phyloP scores from a whole-genome alignment of 257 asterid genomes.

The Striga asiatica region DNA sequence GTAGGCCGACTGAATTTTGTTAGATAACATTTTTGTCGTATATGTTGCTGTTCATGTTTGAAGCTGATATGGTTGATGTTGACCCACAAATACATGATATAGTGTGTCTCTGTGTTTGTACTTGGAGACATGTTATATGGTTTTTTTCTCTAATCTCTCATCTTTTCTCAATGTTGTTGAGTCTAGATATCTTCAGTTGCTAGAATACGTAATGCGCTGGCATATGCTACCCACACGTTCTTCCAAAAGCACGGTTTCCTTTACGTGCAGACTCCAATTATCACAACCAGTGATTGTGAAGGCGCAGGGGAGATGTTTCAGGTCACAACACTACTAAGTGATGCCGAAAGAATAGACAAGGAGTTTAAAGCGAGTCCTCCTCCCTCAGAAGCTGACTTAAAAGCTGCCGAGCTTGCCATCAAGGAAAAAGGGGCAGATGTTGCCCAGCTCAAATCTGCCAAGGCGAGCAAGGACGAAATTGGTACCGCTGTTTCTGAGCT shows the following conservation, averaged over 20 bases:
- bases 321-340: slow-evolving; percentile 63
- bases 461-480: slow-evolving; percentile 49
- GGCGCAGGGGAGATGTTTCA: slow-evolving; percentile 99
- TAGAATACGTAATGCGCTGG: slow-evolving; percentile 78
- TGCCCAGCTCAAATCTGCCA: slow-evolving; percentile 52
- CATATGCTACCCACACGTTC: slow-evolving; percentile 91
- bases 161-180: too few species aligned
- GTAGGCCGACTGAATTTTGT: too few species aligned
- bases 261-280: slow-evolving; percentile 83
- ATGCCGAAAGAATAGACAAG: slow-evolving; percentile 71
- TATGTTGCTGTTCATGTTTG: too few species aligned
- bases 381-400: slow-evolving; percentile 53
- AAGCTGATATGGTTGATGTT: too few species aligned
- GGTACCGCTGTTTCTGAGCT: slow-evolving; percentile 62
- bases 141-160: too few species aligned
- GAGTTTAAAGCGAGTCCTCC: slow-evolving; percentile 62
- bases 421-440: slow-evolving; percentile 75
- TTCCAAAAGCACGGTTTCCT: slow-evolving; percentile 82
- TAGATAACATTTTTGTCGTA: too few species aligned
- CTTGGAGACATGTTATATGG: too few species aligned
- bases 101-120: not conserved
- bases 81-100: too few species aligned
- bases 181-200: slow-evolving; percentile 78
- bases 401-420: slow-evolving; percentile 50
- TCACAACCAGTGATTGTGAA: slow-evolving; percentile 96